Evolutionary conservation across 83 land plant species (phyloP).

Genomic region (Picea abies): DNA sequence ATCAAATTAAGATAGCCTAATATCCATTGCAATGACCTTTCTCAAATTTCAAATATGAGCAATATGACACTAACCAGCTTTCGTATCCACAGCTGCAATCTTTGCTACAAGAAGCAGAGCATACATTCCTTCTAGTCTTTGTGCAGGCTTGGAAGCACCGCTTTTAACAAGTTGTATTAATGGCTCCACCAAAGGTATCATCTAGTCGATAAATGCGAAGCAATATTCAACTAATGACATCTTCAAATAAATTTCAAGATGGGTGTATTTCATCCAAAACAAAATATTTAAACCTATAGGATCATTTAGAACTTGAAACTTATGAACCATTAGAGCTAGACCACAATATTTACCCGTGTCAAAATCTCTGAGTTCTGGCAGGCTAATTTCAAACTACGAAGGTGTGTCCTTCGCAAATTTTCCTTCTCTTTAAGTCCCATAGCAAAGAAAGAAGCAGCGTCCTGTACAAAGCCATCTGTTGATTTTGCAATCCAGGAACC

Average conservation of each 20-base stretch:
- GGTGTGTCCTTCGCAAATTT: slow-evolving; percentile 77
- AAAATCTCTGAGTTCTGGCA: slow-evolving; percentile 45
- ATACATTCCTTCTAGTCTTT: slow-evolving; percentile 90
- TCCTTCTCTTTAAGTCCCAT: slow-evolving; percentile 96
- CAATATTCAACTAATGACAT: not conserved
- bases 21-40: not conserved
- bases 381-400: slow-evolving; percentile 68
- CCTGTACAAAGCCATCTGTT: slow-evolving; percentile 48
- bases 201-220: slow-evolving; percentile 35
- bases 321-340: slow-evolving; percentile 22
- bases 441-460: slow-evolving; percentile 58
- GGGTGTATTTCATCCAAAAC: not conserved
- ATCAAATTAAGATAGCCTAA: not conserved
- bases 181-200: slow-evolving; percentile 64
- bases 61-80: slow-evolving; percentile 62
- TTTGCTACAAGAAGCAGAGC: slow-evolving; percentile 63
- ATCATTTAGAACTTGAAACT: slow-evolving; percentile 5
- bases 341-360: slow-evolving; percentile 34
- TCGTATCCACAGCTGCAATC: slow-evolving; percentile 76
- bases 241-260: not conserved
- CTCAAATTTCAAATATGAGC: not conserved
- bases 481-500: slow-evolving; percentile 73
- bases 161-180: slow-evolving; percentile 80
- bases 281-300: slow-evolving; percentile 10
- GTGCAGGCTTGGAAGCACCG: slow-evolving; percentile 89